Evolutionary conservation across 2,329 filamentous ascomycete genomes (phyloP).

Genomic region (Zymoseptoria tritici): DNA sequence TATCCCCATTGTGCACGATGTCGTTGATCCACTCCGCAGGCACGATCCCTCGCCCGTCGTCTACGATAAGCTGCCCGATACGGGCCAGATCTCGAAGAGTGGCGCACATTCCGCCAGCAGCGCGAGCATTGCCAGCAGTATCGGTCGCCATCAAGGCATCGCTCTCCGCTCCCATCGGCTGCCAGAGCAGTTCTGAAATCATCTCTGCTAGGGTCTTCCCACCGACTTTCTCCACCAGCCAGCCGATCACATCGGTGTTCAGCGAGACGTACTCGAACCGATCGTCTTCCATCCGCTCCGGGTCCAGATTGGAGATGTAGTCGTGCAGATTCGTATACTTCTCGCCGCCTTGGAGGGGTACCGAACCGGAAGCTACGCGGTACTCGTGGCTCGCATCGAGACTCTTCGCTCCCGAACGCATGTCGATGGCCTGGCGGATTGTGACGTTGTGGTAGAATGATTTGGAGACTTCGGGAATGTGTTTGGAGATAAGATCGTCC

Average conservation of each 20-base stretch:
- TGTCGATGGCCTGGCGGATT: slow-evolving; percentile 19
- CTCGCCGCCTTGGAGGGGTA: slow-evolving; percentile 7
- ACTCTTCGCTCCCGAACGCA: slow-evolving; percentile 16
- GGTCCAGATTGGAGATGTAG: slow-evolving; percentile 15
- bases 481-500: slow-evolving; percentile 12
- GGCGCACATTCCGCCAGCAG: slow-evolving; percentile 18
- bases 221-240: slow-evolving; percentile 17
- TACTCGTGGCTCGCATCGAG: slow-evolving; percentile 16
- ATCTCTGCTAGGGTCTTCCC: slow-evolving; percentile 14
- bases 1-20: slow-evolving; percentile 12
- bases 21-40: slow-evolving; percentile 18
- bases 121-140: slow-evolving; percentile 12
- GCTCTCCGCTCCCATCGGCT: slow-evolving; percentile 20
- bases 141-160: slow-evolving; percentile 17
- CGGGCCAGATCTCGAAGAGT: slow-evolving; percentile 19
- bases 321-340: slow-evolving; percentile 10
- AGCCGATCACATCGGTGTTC: slow-evolving; percentile 21
- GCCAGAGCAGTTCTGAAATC: slow-evolving; percentile 17
- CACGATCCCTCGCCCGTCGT: slow-evolving; percentile 10
- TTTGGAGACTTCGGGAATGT: slow-evolving; percentile 14
- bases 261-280: slow-evolving; percentile 18
- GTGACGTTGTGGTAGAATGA: slow-evolving; percentile 13
- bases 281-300: slow-evolving; percentile 5
- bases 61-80: slow-evolving; percentile 13
- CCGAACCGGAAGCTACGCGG: slow-evolving; percentile 17